Base-by-base conservation (phyloP, 345 rosid species). In the Geranium rotundifolium region DNA sequence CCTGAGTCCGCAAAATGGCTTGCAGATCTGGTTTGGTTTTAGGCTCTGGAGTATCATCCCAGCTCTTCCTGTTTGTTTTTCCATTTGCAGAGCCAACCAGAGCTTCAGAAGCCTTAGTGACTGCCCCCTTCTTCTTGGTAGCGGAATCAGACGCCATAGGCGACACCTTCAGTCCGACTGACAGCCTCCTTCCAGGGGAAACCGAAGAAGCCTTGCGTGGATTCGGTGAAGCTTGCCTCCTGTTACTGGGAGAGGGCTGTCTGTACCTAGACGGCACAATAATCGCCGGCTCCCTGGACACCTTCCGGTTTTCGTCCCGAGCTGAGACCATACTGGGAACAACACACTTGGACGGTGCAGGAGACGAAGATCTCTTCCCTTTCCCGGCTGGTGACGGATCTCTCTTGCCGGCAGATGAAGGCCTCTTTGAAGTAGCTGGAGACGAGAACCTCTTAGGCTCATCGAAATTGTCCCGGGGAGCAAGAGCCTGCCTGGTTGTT, bases 1-100 rank as follows among this genome's bases (percentile, higher is more conserved):
- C 98, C 92, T 87, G 99, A 64, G 97, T 87, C 57, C 97, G 81
- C 81, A 92, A 72, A 78, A 89, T 87, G 16, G 91, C 81, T 75
- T 81, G 83, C 29, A 72, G 66, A 72, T 87, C 83, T 0, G 80
- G 84, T 61, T 82, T 92, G 65, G 67, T 76, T 78, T 73, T 85
- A n/a, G 50, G 63, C 0, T 68, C 61, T 2, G 39, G 62, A 58
- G 63, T 63, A 73, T 87, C 96, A 70, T 89, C 93, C 96, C 93
- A 84, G 67, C 77, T 79, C 77, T 82, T 93, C 61, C 84, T 67
- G 52, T 74, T 67, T 19, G 73, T 80, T 73, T 74, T 82, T 0
- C 79, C 73, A 0, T 74, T 82, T 0, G 80, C 71, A 0, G 87
- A 79, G 16, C 85, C 83, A 0, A 75, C 90, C 1, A 84, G 77